Evolutionary conservation across 192 early-diverging fungal species (phyloP), one percentile per base, ranked within the genome.

Genomic region (Entomortierella beljakovae): DNA sequence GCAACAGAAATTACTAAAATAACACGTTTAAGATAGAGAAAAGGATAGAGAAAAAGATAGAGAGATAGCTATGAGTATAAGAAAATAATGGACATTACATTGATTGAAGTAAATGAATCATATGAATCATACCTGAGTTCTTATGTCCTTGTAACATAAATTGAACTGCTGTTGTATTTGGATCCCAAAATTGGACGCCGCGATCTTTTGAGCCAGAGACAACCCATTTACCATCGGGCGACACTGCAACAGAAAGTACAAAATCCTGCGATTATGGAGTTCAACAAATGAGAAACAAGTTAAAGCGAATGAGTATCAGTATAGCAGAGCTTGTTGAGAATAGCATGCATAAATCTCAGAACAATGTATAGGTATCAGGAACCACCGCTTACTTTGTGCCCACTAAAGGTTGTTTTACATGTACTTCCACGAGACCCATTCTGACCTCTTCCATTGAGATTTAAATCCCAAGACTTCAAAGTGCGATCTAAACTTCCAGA

Each of bases 141-240:
- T 97, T 97, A 81, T 98, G 97, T 16, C 98, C 98, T 56, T 93
- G 93, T 48, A 99, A 80, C 91, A 93, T 92, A 70, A 92, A 93
- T 80, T 93, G 90, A 26, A 87, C 90, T 61, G 89, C 84, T 22
- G 83, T 88, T 1, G 88, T 89, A 59, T 85, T 85, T 35, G 93
- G 92, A 81, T 97, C 95, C 97, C 96, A 97, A 74, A 98, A 95
- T 61, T 94, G 95, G 38, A 99, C 95, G 8, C 87, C 88, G 55
- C 96, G 90, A 80, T 98, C 96, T 75, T 99, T 97, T 75, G 92
- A 93, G 50, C 95, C 94, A 67, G 93, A 93, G 7, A 97, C 93
- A 29, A 97, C 90, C 94, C 95, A 98, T 80, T 93, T 90, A 59
- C 89, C 92, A 73, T 92, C 90, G 0, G 92, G 89, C 46, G 92